A percentile compares a stretch with the other conserved stretches of the same genome.
These are phyloP conservation scores for Basipetospora chlamydospora DNA, from an alignment of 2,329 filamentous ascomycete species.

Conservation along the genomic window DNA sequence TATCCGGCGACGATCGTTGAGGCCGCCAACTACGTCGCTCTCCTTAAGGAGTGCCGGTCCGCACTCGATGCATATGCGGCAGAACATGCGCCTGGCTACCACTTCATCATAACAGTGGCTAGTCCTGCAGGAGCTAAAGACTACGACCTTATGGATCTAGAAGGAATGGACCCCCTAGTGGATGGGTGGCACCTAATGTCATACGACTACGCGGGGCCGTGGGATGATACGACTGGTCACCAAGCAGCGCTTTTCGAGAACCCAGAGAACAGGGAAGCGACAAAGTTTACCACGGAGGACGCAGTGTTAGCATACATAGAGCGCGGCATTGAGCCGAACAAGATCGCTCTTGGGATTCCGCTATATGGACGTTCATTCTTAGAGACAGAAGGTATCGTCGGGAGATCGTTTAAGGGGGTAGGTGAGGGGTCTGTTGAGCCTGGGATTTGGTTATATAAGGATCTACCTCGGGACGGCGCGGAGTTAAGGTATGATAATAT, in stretches of 20 bases:
- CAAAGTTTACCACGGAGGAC: conserved; percentile 53
- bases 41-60: conserved; percentile 26
- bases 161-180: conserved; percentile 39
- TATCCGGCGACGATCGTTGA: conserved; percentile 27
- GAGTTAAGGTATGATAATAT: conserved; percentile 39
- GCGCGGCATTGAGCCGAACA: conserved; percentile 37
- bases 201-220: conserved; percentile 57
- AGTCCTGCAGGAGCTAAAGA: conserved; percentile 31
- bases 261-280: conserved; percentile 33
- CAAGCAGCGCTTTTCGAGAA: conserved; percentile 54
- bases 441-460: conserved; percentile 61
- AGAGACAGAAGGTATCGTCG: conserved; percentile 51
- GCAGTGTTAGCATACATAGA: conserved; percentile 47
- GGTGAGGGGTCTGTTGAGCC: conserved; percentile 41
- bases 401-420: conserved; percentile 45
- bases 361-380: conserved; percentile 65
- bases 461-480: conserved; percentile 47
- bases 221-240: conserved; percentile 49
- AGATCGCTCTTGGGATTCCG: conserved; percentile 63
- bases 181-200: conserved; percentile 52
- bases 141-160: conserved; percentile 34
- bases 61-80: conserved; percentile 28
- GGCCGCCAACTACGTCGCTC: conserved; percentile 23
- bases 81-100: conserved; percentile 24
- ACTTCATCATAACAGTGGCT: conserved; percentile 36